These are phyloP conservation scores for Kalmanozyma brasiliensis DNA, from an alignment of 1,284 basidiomycete species.

Conservation along the genomic window DNA sequence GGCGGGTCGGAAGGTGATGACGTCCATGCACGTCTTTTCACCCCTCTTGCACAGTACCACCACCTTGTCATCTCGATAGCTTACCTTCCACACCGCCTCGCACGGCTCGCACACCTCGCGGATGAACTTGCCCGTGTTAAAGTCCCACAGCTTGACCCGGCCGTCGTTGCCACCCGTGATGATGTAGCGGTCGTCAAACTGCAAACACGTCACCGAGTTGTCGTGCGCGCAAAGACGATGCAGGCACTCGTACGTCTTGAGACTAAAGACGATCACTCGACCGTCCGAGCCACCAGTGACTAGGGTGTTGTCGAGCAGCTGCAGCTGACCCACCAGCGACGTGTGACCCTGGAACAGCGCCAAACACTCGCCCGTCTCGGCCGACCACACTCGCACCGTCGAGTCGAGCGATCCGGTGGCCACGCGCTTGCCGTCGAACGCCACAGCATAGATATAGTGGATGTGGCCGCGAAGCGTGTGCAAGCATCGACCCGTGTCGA, in stretches of 20 bases:
- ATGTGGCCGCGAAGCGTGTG: slow-evolving; percentile 88
- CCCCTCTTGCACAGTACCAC: slow-evolving; percentile 84
- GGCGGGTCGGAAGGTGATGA: slow-evolving; percentile 70
- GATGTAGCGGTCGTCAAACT: slow-evolving; percentile 76
- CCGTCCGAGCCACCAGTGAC: slow-evolving; percentile 94
- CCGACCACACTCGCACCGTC: slow-evolving; percentile 65
- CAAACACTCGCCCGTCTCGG: slow-evolving; percentile 79
- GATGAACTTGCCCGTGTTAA: slow-evolving; percentile 61
- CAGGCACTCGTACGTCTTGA: slow-evolving; percentile 73
- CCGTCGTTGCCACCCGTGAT: slow-evolving; percentile 86
- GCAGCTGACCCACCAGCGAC: slow-evolving; percentile 91
- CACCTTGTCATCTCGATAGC: slow-evolving; percentile 79
- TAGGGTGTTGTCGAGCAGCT: slow-evolving; percentile 78
- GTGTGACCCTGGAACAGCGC: slow-evolving; percentile 93
- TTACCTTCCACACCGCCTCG: slow-evolving; percentile 89
- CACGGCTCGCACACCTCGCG: slow-evolving; percentile 62
- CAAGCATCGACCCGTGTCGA: slow-evolving; percentile 74
- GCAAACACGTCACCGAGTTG: slow-evolving; percentile 87
- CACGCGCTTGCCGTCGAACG: slow-evolving; percentile 86
- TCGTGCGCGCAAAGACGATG: slow-evolving; percentile 75
- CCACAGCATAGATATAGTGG: slow-evolving; percentile 91
- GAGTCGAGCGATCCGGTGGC: slow-evolving; percentile 81
- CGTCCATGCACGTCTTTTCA: slow-evolving; percentile 88
- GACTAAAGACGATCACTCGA: slow-evolving; percentile 87
- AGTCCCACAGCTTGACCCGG: slow-evolving; percentile 82